phyloP scores from a whole-genome alignment of 768 basidiomycete genomes.

The Candolleomyces eurysporus region DNA sequence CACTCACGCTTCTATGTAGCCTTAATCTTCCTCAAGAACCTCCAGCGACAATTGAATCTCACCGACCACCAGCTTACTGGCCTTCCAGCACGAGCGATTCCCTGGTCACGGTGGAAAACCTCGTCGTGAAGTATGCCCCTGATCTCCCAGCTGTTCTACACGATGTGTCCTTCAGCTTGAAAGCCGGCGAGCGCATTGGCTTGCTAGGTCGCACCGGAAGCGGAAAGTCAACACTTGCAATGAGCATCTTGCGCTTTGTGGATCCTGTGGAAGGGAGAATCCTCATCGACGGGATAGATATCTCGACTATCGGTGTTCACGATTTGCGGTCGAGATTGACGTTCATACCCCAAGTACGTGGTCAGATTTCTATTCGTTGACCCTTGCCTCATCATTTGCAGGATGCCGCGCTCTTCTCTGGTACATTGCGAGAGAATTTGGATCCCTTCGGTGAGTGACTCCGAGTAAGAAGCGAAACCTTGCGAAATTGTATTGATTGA shows the following conservation, averaged over 20 bases:
- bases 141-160: slow-evolving; percentile 82
- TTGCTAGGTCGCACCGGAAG: slow-evolving; percentile 78
- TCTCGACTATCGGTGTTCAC: slow-evolving; percentile 79
- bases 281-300: slow-evolving; percentile 85
- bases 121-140: slow-evolving; percentile 80
- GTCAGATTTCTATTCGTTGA: not conserved
- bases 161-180: slow-evolving; percentile 69
- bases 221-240: slow-evolving; percentile 81
- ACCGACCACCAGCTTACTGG: slow-evolving; percentile 89
- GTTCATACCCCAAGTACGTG: slow-evolving; percentile 64
- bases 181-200: slow-evolving; percentile 72
- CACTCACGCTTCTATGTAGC: slow-evolving; percentile 16
- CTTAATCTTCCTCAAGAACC: slow-evolving; percentile 87
- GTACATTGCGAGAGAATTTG: slow-evolving; percentile 71
- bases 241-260: slow-evolving; percentile 83
- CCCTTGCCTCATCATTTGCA: slow-evolving; percentile 13
- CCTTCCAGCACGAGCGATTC: slow-evolving; percentile 67
- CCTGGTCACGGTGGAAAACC: slow-evolving; percentile 68
- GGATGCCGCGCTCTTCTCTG: slow-evolving; percentile 79
- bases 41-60: slow-evolving; percentile 67
- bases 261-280: slow-evolving; percentile 78
- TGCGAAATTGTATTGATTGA: not conserved
- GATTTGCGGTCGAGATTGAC: slow-evolving; percentile 79
- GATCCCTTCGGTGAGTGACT: slow-evolving; percentile 62
- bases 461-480: too few relatives aligned